Base-by-base conservation (phyloP, 495 filamentous ascomycete species). In the Penicillium parvum region DNA sequence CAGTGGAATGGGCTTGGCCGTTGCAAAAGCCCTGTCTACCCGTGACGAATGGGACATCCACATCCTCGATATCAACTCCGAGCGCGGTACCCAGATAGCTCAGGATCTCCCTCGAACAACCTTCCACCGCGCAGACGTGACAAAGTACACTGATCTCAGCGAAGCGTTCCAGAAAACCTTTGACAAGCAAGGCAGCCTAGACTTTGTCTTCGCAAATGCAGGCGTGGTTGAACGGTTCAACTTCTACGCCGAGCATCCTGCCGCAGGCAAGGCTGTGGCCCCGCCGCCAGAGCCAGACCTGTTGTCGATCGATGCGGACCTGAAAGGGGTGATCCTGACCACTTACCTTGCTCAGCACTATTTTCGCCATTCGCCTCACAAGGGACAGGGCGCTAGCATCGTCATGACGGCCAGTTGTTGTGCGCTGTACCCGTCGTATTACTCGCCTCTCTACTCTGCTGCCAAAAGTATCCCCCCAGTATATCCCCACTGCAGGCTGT, bases 141-240 rank as follows among this genome's bases (percentile, higher is more conserved):
- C 32, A 15, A 29, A 35, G 18, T 58, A 58, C 40, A 11, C 41
- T 3, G 19, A 49, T 5, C 37, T 50, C 23, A 45, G 42, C 2
- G 9, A 12, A 5, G 29, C 27, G 0, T 55, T 55, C 15, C 33
- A 52, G 1, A 39, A 35, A 1, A 17, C 48, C 23, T 55, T 50
- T 27, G 26, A 25, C n/a, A 22, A 26, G 1, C 9, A 8, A n/a
- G 12, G 26, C 0, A 44, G 48, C 6, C 8, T 61, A 15, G 57
- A 61, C 17, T 61, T 55, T 36, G 57, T 61, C 4, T 61, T 61
- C 12, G 57, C 50, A 11, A 60, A 57, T 27, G 47, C 57, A 4
- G 53, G 53, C 7, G 36, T 54, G 14, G 41, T 50, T 14, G 55
- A 51, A 25, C 43, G 47, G 2, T 38, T 14, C 17, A 44, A 60